phyloP scores from a whole-genome alignment of 805 yeast genomes.

The Starmerella potacharoeniae region DNA sequence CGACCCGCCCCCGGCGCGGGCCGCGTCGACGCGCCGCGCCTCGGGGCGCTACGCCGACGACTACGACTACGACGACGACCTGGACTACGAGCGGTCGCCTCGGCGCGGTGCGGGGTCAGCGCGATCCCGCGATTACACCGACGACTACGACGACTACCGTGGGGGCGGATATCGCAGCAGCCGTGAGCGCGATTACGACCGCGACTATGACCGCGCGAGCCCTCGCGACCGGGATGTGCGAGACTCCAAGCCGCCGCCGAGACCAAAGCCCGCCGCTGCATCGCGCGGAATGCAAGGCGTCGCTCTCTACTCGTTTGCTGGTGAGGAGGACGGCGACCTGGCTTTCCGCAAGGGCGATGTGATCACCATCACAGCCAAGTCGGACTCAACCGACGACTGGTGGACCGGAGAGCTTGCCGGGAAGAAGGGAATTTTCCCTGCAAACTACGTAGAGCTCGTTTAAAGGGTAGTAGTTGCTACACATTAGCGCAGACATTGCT shows the following conservation, averaged over 20 bases:
- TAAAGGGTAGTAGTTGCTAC: conserved; percentile 23
- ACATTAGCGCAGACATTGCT: not conserved
- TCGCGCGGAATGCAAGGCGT: conserved; percentile 61
- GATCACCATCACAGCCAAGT: conserved; percentile 71
- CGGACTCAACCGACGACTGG: conserved; percentile 91
- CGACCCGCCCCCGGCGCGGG: not conserved
- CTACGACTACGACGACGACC: conserved; percentile 22
- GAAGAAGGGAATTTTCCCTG: conserved; percentile 88
- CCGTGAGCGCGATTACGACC: conserved; percentile 17
- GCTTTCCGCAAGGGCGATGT: conserved; percentile 91
- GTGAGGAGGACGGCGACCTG: conserved; percentile 88
- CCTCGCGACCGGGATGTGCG: conserved; percentile 30
- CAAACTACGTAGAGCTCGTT: conserved; percentile 81
- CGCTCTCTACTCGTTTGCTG: conserved; percentile 79
- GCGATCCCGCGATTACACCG: conserved; percentile 15
- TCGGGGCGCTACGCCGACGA: conserved; percentile 19
- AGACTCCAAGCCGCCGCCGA: conserved; percentile 3
- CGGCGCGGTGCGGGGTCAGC: conserved; percentile 5
- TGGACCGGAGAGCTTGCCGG: conserved; percentile 92
- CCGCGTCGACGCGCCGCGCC: not conserved
- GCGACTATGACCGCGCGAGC: conserved; percentile 20
- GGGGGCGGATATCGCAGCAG: conserved; percentile 1
- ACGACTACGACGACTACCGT: conserved; percentile 18
- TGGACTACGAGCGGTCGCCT: conserved; percentile 9
- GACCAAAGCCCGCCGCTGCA: conserved; percentile 8